phyloP scores from a whole-genome alignment of 371 early-diverging fungal species.

The Mortierella sp. region DNA sequence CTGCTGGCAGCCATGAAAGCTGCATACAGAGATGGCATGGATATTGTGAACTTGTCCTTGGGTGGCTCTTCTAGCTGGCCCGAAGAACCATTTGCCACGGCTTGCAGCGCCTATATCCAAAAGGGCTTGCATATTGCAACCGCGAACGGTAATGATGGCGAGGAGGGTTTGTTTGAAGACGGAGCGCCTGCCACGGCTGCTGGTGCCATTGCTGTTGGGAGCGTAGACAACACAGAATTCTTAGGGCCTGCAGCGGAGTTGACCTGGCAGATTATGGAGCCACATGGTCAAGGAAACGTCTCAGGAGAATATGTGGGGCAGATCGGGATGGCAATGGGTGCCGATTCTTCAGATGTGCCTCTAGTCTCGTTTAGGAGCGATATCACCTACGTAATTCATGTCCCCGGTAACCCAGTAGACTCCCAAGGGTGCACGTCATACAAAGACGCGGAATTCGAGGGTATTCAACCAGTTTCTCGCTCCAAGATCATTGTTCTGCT shows the following conservation, averaged over 20 bases:
- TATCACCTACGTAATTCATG: slow-evolving; percentile 17
- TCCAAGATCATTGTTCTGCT: slow-evolving; percentile 58
- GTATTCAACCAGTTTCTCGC: not conserved
- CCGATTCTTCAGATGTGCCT: slow-evolving; percentile 21
- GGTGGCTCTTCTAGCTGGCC: slow-evolving; percentile 67
- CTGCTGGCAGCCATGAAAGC: slow-evolving; percentile 77
- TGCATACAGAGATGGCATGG: slow-evolving; percentile 79
- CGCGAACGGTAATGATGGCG: slow-evolving; percentile 76
- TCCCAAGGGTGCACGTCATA: slow-evolving; percentile 18
- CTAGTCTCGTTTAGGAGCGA: slow-evolving; percentile 15
- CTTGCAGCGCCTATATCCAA: slow-evolving; percentile 55
- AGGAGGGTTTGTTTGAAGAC: slow-evolving; percentile 69
- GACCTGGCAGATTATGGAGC: slow-evolving; percentile 9
- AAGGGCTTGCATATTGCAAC: slow-evolving; percentile 62
- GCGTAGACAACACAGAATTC: slow-evolving; percentile 67
- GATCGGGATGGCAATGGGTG: slow-evolving; percentile 34
- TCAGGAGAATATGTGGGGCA: not conserved
- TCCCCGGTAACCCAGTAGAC: slow-evolving; percentile 1
- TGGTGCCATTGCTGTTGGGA: slow-evolving; percentile 76
- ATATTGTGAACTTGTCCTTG: slow-evolving; percentile 70
- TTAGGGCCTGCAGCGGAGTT: slow-evolving; percentile 50
- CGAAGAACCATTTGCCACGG: slow-evolving; percentile 57
- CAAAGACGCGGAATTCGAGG: slow-evolving; percentile 3
- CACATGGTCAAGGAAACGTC: not conserved
- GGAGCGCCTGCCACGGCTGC: slow-evolving; percentile 72